These are phyloP conservation scores for Aspergillus asperescens DNA, from an alignment of 495 filamentous ascomycete genomes.

Conservation along the genomic window DNA sequence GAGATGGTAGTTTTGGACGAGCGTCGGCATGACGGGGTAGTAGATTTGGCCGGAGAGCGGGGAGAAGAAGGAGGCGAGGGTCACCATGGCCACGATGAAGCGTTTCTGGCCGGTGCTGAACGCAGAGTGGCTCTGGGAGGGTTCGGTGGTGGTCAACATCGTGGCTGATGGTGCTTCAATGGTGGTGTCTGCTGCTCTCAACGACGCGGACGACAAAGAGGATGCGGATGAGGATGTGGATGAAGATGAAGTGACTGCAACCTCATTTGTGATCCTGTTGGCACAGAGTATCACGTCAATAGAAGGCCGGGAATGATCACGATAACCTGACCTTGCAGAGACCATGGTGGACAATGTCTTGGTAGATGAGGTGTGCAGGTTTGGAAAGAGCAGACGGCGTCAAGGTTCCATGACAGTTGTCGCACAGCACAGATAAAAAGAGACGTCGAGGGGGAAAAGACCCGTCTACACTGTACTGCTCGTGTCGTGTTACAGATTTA, in stretches of 20 bases:
- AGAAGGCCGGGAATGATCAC: neutral
- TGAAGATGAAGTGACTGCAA: neutral
- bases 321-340: neutral
- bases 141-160: neutral
- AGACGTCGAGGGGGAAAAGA: no score
- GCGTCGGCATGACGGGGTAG: conserved; percentile 58
- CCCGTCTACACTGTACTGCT: no score
- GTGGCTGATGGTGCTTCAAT: neutral
- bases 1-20: conserved; percentile 52
- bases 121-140: conserved; percentile 33
- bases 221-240: conserved; percentile 1
- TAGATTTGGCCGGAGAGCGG: conserved; percentile 69
- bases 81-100: conserved; percentile 59
- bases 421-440: no score
- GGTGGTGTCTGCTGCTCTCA: neutral
- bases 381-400: neutral
- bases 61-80: conserved; percentile 40
- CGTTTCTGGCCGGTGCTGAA: conserved; percentile 53
- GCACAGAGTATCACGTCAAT: neutral
- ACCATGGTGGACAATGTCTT: neutral
- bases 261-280: neutral
- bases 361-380: neutral
- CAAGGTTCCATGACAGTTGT: no score
- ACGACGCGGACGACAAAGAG: neutral
- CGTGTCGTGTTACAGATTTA: no score